A percentile compares a stretch with the other conserved stretches of the same genome.
Evolutionary conservation across 2,329 filamentous ascomycete genomes (phyloP).

Genomic region (Arthroderma sp.): DNA sequence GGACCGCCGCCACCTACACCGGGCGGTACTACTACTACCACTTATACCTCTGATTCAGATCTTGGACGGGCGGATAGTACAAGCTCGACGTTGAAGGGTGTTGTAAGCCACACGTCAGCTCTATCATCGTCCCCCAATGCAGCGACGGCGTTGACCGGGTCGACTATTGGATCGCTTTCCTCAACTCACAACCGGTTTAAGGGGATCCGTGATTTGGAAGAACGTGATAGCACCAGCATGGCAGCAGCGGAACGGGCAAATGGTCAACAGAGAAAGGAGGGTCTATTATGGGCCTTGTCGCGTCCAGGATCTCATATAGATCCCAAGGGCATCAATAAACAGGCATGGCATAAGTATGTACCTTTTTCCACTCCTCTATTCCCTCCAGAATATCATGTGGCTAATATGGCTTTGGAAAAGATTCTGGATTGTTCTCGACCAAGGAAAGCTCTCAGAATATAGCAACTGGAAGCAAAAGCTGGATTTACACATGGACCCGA

Average conservation of each 20-base stretch:
- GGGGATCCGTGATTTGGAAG: constrained; percentile 83
- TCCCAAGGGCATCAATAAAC: constrained; percentile 87
- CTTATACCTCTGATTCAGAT: constrained; percentile 53
- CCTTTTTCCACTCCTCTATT: neutral
- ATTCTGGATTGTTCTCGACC: constrained; percentile 97
- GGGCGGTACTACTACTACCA: constrained; percentile 31
- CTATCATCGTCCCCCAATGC: constrained; percentile 31
- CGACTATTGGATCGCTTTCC: constrained; percentile 18
- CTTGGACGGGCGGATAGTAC: constrained; percentile 63
- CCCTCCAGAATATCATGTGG: neutral
- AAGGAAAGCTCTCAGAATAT: constrained; percentile 93
- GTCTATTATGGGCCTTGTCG: constrained; percentile 86
- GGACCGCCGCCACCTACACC: constrained; percentile 23
- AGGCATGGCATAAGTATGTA: constrained; percentile 95
- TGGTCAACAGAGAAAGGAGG: constrained; percentile 73
- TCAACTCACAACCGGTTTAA: constrained; percentile 56
- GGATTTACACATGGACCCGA: constrained; percentile 94
- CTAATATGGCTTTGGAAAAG: constrained; percentile 34
- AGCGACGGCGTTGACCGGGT: constrained; percentile 6
- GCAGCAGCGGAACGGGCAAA: constrained; percentile 44
- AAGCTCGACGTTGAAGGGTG: constrained; percentile 51
- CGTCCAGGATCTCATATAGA: constrained; percentile 89
- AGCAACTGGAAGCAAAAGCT: constrained; percentile 98
- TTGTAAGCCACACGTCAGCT: constrained; percentile 37
- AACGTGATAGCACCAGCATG: constrained; percentile 53